Base-by-base conservation (phyloP, 352 stramenopile genomes). In the Globisporangium lucens region DNA sequence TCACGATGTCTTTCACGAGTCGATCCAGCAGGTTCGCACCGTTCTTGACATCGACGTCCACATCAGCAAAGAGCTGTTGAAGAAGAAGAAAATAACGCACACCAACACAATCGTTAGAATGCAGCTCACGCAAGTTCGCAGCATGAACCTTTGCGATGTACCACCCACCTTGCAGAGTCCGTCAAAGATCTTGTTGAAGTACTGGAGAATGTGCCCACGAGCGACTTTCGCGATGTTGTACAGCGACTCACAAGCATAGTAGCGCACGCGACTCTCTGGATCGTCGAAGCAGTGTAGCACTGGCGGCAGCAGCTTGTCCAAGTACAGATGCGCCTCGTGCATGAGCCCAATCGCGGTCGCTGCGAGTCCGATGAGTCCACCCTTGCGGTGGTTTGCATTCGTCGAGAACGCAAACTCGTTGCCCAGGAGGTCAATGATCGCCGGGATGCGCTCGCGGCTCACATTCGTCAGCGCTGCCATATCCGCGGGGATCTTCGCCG, bases 141-240 rank as follows among this genome's bases (percentile, higher is more conserved):
- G 30, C 30, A 33, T 33, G 30, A 33, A 33, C 30, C 30, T 33
- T 33, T 33, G 5, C 30, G 5, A 33, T 3, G 5, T 22, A 12
- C 5, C 27, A 53, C 66, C 4, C 43, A 80, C 74, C 66, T 94
- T 93, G 75, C 87, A 94, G 24, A 94, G 74, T 0, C 98, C 98
- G 73, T 99, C 98, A 73, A 99, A 99, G 69, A 99, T 99, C 76
- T 98, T 93, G 82, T 99, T 99, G 72, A 99, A 99, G 76, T 99
- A 99, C 63, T 87, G 75, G 41, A 99, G 76, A 43, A 99, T 98
- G 61, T 94, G 83, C 17, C 92, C 89, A 15, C 97, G 79, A 8
- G 97, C 96, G 56, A 97, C 91, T 76, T 99, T 99, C 46, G 97
- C 97, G 75, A 99, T 99, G 80, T 99, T 99, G 86, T 99, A 99